Conservation (phyloP, 495 filamentous ascomycete species). For the Aspergillus saccharolyticus region DNA sequence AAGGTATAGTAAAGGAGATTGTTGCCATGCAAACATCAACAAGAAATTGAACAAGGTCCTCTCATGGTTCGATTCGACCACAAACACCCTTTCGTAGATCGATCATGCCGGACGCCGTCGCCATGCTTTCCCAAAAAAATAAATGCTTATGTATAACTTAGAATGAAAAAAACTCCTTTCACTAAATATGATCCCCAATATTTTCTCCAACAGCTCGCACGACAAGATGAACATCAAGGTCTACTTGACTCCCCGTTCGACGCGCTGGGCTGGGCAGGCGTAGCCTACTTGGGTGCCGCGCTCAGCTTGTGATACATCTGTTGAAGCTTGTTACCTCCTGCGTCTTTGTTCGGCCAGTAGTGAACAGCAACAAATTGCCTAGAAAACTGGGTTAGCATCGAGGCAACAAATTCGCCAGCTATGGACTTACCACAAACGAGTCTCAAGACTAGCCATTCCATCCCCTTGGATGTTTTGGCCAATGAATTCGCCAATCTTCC, state of each 20-base stretch:
- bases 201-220: neutral
- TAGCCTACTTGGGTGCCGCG: constrained; percentile 27
- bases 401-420: neutral
- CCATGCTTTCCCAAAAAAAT: constrained; percentile 31
- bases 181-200: neutral
- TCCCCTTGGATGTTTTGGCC: constrained; percentile 31
- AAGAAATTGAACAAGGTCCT: constrained; percentile 15
- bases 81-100: constrained; percentile 14
- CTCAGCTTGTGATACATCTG: constrained; percentile 47
- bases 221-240: constrained; percentile 9
- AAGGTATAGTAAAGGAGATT: constrained; percentile 7
- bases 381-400: constrained; percentile 7
- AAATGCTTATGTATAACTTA: constrained; percentile 26
- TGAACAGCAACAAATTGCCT: constrained; percentile 46
- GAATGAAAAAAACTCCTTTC: constrained; percentile 10
- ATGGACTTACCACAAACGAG: constrained; percentile 43
- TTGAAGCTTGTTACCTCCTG: constrained; percentile 38
- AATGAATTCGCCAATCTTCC: constrained; percentile 48
- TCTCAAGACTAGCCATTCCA: constrained; percentile 36
- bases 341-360: constrained; percentile 49
- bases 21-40: constrained; percentile 25
- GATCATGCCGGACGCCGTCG: constrained; percentile 28
- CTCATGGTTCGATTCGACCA: constrained; percentile 8
- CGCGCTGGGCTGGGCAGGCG: constrained; percentile 13
- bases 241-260: constrained; percentile 27